phyloP scores from a whole-genome alignment of 768 basidiomycete species.

The Russula emetica region DNA sequence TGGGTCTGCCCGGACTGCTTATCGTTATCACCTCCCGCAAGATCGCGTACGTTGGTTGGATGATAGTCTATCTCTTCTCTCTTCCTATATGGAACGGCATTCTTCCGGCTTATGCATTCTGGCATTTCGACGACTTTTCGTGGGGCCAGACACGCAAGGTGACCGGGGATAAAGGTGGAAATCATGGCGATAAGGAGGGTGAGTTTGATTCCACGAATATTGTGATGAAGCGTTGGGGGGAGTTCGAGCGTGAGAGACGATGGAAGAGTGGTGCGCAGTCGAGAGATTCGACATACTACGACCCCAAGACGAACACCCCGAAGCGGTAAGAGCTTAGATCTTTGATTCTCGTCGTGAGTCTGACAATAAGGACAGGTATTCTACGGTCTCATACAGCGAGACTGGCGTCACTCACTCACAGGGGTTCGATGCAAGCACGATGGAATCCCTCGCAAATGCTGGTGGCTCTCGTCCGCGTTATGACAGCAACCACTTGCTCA shows the following conservation, averaged over 20 bases:
- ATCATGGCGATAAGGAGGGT: constrained; percentile 92
- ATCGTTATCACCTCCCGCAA: constrained; percentile 96
- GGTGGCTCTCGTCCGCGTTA: constrained; percentile 50
- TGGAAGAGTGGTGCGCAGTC: constrained; percentile 88
- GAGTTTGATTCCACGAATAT: constrained; percentile 96
- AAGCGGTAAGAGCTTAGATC: constrained; percentile 52
- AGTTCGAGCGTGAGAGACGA: constrained; percentile 92
- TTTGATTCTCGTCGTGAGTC: constrained; percentile 1
- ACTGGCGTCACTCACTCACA: constrained; percentile 53
- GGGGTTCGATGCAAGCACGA: constrained; percentile 54
- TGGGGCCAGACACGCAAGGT: constrained; percentile 92
- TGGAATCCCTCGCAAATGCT: constrained; percentile 49
- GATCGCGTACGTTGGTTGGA: constrained; percentile 94
- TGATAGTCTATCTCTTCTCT: constrained; percentile 88
- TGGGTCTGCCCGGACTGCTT: constrained; percentile 91
- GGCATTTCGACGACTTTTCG: constrained; percentile 98
- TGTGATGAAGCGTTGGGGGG: constrained; percentile 98
- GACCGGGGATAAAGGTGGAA: constrained; percentile 48
- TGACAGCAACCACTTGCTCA: constrained; percentile 67
- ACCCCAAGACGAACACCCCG: constrained; percentile 43
- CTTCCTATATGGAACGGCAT: constrained; percentile 97
- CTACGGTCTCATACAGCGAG: constrained; percentile 74
- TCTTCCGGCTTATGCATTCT: constrained; percentile 93
- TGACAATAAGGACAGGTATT: constrained; percentile 54
- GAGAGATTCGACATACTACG: constrained; percentile 69